Percentiles rank a stretch among this genome's conserved stretches.
phyloP scores from a whole-genome alignment of 176 grass and related monocot genomes.

The Carex myosuroides region DNA sequence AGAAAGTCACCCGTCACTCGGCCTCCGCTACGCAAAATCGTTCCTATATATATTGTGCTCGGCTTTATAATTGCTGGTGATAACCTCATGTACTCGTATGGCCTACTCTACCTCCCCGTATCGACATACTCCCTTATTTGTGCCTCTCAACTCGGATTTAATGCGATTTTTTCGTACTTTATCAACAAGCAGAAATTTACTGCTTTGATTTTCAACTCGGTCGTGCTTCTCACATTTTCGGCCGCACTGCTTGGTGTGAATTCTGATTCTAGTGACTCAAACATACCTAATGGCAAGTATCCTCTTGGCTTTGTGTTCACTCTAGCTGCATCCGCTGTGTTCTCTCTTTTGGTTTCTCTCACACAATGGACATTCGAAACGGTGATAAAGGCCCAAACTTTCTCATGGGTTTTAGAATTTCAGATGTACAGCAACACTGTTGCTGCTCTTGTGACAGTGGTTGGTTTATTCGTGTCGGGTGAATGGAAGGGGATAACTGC shows the following conservation, averaged over 20 bases:
- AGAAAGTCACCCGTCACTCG: not conserved
- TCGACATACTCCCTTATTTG: constrained; percentile 81
- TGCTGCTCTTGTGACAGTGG: constrained; percentile 31
- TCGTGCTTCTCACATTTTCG: constrained; percentile 66
- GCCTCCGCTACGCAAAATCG: constrained; percentile 22
- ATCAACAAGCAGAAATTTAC: constrained; percentile 73
- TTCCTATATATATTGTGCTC: constrained; percentile 32
- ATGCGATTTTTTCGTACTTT: constrained; percentile 62
- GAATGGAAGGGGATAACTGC: constrained; percentile 36
- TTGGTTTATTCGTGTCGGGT: constrained; percentile 45
- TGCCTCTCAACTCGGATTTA: constrained; percentile 70
- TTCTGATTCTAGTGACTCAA: constrained; percentile 31
- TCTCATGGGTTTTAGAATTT: constrained; percentile 39
- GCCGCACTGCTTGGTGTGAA: constrained; percentile 49
- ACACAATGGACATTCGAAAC: constrained; percentile 57
- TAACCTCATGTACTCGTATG: constrained; percentile 89
- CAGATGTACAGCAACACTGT: constrained; percentile 49
- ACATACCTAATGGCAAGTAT: constrained; percentile 42
- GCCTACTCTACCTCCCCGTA: constrained; percentile 67
- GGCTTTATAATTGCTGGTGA: constrained; percentile 44
- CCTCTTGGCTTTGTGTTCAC: constrained; percentile 50
- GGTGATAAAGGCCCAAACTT: constrained; percentile 36
- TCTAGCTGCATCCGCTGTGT: constrained; percentile 40
- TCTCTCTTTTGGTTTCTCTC: constrained; percentile 54
- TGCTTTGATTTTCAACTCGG: constrained; percentile 65